phyloP scores from a whole-genome alignment of 768 basidiomycete species.

The Tricholoma flavovirens region DNA sequence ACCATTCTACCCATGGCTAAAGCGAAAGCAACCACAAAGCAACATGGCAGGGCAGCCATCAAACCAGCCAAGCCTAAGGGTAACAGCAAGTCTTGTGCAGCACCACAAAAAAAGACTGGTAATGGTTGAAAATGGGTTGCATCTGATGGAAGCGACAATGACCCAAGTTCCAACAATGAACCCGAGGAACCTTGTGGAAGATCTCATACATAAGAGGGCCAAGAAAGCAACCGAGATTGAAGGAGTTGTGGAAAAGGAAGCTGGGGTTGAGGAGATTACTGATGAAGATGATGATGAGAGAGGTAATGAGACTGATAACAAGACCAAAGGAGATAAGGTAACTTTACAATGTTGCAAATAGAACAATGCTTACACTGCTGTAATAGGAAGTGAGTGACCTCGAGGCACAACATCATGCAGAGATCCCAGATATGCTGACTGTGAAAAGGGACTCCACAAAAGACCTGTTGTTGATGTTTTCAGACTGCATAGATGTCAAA shows the following conservation, averaged over 20 bases:
- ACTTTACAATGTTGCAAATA: neutral
- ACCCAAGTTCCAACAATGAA: neutral
- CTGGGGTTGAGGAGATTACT: neutral
- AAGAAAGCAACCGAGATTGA: neutral
- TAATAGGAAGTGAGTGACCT: constrained; percentile 1
- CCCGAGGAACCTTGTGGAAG: neutral
- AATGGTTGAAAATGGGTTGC: neutral
- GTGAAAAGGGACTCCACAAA: neutral
- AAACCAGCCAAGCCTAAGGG: no score
- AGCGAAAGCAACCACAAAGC: no score
- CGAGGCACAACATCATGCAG: neutral
- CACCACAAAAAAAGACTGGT: no score
- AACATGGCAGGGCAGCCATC: no score
- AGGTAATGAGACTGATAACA: neutral
- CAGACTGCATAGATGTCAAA: neutral
- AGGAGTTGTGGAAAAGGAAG: neutral
- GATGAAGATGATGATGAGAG: neutral
- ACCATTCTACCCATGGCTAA: no score
- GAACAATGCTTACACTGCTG: neutral
- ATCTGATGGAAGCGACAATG: neutral
- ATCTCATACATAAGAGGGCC: neutral
- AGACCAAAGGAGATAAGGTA: neutral
- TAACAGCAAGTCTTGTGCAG: no score
- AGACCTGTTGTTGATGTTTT: constrained; percentile 3
- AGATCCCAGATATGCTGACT: neutral